Percentiles rank a stretch among this genome's conserved stretches.
These are phyloP conservation scores for Aspergillus avenaceus DNA, from an alignment of 495 filamentous ascomycete species.

Conservation along the genomic window DNA sequence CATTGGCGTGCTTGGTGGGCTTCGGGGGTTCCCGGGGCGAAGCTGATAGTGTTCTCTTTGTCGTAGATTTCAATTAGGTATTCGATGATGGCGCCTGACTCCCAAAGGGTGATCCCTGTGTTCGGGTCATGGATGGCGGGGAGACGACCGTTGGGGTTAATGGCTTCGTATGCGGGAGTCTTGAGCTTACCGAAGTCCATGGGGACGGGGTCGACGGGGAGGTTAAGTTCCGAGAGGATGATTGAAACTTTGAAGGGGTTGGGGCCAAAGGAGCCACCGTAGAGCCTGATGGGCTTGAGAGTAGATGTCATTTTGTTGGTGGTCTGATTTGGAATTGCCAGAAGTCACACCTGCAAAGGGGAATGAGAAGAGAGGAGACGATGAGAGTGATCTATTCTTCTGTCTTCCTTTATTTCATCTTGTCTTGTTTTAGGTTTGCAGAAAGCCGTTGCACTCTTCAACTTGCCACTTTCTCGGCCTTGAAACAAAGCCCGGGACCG, in stretches of 20 bases:
- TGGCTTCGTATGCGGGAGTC: constrained; percentile 32
- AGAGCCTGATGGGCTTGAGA: not conserved
- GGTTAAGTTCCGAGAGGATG: constrained; percentile 51
- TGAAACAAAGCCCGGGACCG: no score
- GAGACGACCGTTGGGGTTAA: constrained; percentile 65
- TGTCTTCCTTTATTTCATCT: no score
- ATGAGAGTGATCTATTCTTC: no score
- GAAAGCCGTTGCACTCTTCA: no score
- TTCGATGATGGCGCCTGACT: constrained; percentile 60
- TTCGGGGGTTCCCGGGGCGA: constrained; percentile 17
- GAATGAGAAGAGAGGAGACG: no score
- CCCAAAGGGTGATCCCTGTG: constrained; percentile 55
- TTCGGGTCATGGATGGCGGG: constrained; percentile 56
- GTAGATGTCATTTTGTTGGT: not conserved
- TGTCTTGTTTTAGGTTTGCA: no score
- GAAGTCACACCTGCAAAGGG: no score
- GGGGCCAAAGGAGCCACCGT: not conserved
- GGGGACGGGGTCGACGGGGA: constrained; percentile 42
- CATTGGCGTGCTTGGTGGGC: constrained; percentile 41
- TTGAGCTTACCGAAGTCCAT: constrained; percentile 49
- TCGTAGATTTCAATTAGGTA: constrained; percentile 63
- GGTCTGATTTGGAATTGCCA: not conserved
- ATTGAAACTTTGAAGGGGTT: constrained; percentile 46
- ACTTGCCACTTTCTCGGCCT: no score
- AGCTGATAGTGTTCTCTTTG: no score